Conservation (phyloP, 345 rosid genomes). For the Citrus mangshanensis region DNA sequence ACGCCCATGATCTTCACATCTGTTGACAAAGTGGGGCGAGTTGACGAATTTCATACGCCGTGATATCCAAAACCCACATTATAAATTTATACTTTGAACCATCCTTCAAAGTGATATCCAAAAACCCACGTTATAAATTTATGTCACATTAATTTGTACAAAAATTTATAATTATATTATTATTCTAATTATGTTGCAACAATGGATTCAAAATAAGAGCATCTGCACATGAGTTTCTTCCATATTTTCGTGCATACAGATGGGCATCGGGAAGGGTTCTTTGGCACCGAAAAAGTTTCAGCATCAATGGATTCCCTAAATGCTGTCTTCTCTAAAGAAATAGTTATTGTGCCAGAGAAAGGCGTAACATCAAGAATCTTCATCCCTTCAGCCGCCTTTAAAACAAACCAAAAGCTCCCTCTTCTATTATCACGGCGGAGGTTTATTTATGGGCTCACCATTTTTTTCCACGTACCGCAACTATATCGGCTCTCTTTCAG, state of each 20-base stretch:
- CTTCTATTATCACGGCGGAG: constrained; percentile 47
- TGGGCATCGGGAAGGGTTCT: constrained; percentile 32
- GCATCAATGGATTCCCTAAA: background rate
- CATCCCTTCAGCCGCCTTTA: constrained; percentile 13
- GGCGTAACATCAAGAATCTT: constrained; percentile 27
- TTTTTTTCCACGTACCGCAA: constrained; percentile 20
- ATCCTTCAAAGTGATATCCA: too few species aligned
- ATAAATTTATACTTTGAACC: too few species aligned
- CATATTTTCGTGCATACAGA: constrained; percentile 25
- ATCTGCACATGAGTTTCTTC: constrained; percentile 18
- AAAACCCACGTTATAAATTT: too few species aligned
- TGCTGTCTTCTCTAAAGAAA: background rate
- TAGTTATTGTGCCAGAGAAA: constrained; percentile 11
- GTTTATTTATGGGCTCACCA: constrained; percentile 23
- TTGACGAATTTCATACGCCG: background rate
- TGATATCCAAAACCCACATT: too few species aligned
- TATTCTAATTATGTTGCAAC: too few species aligned
- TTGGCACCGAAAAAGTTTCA: constrained; percentile 21
- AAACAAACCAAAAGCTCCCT: constrained; percentile 26
- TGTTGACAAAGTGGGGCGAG: background rate
- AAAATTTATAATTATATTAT: rapidly evolving
- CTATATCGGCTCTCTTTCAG: constrained; percentile 18
- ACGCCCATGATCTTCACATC: background rate
- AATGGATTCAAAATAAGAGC: constrained; percentile 1
- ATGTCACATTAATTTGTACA: too few species aligned